Evolutionary conservation across 495 filamentous ascomycete species (phyloP).

Genomic region (Articulospora tetracladia): DNA sequence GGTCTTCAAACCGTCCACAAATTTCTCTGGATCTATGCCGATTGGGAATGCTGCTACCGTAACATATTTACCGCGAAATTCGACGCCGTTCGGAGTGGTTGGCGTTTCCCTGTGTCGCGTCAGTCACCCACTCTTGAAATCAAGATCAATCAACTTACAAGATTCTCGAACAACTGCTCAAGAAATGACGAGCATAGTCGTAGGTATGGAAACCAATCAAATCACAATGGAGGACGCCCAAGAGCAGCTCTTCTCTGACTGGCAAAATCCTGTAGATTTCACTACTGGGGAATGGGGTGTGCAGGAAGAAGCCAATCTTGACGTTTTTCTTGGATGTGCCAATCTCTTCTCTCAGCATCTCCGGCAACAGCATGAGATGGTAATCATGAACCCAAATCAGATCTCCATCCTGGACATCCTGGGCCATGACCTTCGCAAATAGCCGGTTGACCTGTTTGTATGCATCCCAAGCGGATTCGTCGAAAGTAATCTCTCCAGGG

Average conservation of each 20-base stretch:
- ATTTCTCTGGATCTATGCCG: conserved; percentile 95
- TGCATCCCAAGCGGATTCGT: conserved; percentile 81
- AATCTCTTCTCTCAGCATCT: conserved; percentile 76
- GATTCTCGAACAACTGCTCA: conserved; percentile 79
- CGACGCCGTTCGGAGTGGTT: conserved; percentile 81
- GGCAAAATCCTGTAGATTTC: conserved; percentile 91
- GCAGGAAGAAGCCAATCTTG: conserved; percentile 91
- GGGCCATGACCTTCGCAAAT: conserved; percentile 75
- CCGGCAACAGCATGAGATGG: conserved; percentile 87
- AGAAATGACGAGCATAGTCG: conserved; percentile 87
- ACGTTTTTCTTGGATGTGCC: conserved; percentile 67
- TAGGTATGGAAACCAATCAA: conserved; percentile 94
- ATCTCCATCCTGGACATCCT: conserved; percentile 71
- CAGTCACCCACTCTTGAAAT: neutral
- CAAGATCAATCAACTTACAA: conserved; percentile 47
- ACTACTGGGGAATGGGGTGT: conserved; percentile 89
- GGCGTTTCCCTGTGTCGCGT: conserved; percentile 52
- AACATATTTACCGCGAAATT: conserved; percentile 69
- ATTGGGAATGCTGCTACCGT: conserved; percentile 85
- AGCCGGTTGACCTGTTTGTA: conserved; percentile 82
- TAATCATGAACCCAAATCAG: conserved; percentile 97
- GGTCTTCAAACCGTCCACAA: conserved; percentile 80
- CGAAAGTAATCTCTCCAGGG: conserved; percentile 86
- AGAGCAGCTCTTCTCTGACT: conserved; percentile 75
- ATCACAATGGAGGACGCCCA: conserved; percentile 79